Evolutionary conservation across 768 basidiomycete genomes (phyloP).

Genomic region (Suillus subaureus): DNA sequence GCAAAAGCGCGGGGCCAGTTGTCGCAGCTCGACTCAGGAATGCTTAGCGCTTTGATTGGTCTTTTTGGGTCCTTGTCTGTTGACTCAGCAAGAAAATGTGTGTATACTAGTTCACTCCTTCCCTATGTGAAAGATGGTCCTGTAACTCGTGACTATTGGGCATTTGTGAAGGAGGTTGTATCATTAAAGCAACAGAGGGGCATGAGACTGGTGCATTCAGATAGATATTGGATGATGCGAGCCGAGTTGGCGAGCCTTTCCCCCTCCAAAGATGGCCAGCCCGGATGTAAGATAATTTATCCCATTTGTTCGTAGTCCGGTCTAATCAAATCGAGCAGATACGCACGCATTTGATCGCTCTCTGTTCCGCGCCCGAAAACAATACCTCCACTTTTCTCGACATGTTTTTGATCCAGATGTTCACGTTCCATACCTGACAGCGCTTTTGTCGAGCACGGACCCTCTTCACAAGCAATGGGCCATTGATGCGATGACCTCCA

Average conservation of each 20-base stretch:
- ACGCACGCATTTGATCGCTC: conserved; percentile 13
- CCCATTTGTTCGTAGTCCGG: not conserved
- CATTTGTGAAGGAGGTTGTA: conserved; percentile 47
- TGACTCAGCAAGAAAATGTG: conserved; percentile 23
- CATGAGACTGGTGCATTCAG: conserved; percentile 40
- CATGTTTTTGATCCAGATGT: conserved; percentile 42
- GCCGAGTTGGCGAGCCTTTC: conserved; percentile 39
- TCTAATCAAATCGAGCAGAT: conserved; percentile 20
- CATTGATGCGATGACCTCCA: conserved; percentile 36
- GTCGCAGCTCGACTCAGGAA: conserved; percentile 33
- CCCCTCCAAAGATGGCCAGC: conserved; percentile 13
- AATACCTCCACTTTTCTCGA: conserved; percentile 44
- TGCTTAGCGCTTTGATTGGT: conserved; percentile 45
- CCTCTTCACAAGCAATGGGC: conserved; percentile 30
- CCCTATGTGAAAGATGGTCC: conserved; percentile 24
- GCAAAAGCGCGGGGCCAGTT: conserved; percentile 38
- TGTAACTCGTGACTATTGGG: conserved; percentile 45
- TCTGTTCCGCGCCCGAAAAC: conserved; percentile 38
- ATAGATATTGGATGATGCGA: conserved; percentile 66
- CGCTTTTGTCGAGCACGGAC: conserved; percentile 36
- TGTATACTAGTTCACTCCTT: conserved; percentile 32
- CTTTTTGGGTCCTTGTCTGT: conserved; percentile 55
- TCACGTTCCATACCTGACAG: conserved; percentile 49
- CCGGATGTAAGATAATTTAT: conserved; percentile 19
- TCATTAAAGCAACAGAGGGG: conserved; percentile 44